These are phyloP conservation scores for Hsuehochloa calcarea DNA, from an alignment of 176 grass and related monocot genomes.

Conservation along the genomic window DNA sequence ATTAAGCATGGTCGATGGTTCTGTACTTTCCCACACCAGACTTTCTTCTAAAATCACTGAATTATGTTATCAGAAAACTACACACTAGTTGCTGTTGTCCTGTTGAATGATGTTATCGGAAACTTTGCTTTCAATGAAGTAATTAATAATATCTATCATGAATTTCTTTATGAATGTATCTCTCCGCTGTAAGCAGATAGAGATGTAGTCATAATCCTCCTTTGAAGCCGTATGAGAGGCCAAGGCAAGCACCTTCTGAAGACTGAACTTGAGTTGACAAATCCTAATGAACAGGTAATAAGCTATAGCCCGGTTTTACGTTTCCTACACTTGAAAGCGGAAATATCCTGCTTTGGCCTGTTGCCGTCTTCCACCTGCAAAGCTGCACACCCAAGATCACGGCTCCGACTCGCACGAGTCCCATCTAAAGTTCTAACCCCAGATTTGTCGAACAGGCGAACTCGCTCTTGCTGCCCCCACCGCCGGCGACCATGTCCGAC, in stretches of 20 bases:
- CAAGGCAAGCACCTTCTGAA: neutral
- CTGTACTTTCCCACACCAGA: neutral
- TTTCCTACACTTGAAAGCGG: neutral
- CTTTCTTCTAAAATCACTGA: neutral
- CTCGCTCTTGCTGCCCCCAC: neutral
- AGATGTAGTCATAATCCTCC: neutral
- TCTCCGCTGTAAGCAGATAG: neutral
- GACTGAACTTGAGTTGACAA: neutral
- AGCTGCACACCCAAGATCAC: neutral
- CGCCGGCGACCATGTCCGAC: slow-evolving; percentile 54
- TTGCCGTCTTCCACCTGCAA: neutral
- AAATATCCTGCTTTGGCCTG: neutral
- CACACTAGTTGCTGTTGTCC: neutral
- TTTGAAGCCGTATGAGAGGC: neutral
- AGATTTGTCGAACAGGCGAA: slow-evolving; percentile 21
- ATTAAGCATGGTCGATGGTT: neutral
- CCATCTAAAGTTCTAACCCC: slow-evolving; percentile 1
- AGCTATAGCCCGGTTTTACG: accelerated
- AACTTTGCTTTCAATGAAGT: neutral
- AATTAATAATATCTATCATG: neutral
- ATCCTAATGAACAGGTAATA: neutral
- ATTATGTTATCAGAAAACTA: neutral
- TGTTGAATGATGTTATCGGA: neutral
- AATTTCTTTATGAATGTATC: neutral
- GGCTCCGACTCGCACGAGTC: neutral